These are phyloP conservation scores for Aphanomyces astaci DNA, from an alignment of 352 stramenopile genomes.

Conservation along the genomic window DNA sequence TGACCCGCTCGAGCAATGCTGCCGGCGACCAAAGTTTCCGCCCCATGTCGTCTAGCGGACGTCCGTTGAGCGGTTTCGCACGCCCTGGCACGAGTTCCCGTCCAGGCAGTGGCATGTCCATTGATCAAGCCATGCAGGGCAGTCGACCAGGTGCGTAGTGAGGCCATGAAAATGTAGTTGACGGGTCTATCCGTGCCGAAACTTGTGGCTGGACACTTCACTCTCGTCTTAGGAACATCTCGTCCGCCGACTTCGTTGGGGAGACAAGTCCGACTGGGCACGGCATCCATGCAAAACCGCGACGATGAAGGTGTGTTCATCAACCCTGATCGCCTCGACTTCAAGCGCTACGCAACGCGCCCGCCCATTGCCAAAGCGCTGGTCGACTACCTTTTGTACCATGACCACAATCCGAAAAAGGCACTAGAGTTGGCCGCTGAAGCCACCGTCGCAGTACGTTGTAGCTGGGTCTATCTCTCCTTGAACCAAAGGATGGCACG, in stretches of 20 bases:
- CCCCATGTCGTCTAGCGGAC: slow-evolving; percentile 75
- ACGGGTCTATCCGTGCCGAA: too few relatives aligned
- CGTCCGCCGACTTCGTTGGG: slow-evolving; percentile 84
- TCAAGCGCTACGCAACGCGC: slow-evolving; percentile 83
- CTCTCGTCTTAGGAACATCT: slow-evolving; percentile 41
- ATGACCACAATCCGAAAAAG: slow-evolving; percentile 89
- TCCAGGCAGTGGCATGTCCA: slow-evolving; percentile 57
- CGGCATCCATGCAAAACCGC: slow-evolving; percentile 75
- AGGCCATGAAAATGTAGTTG: too few relatives aligned
- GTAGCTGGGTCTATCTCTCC: neutral
- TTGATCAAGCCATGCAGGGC: slow-evolving; percentile 69
- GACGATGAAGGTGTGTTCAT: slow-evolving; percentile 76
- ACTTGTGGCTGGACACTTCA: neutral
- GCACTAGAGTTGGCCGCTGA: slow-evolving; percentile 88
- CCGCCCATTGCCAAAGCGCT: slow-evolving; percentile 83
- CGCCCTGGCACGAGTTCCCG: slow-evolving; percentile 68
- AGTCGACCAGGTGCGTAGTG: slow-evolving; percentile 37
- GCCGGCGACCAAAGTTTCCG: slow-evolving; percentile 57
- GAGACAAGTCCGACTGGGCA: slow-evolving; percentile 85
- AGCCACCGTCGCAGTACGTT: slow-evolving; percentile 59
- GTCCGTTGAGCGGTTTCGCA: slow-evolving; percentile 83
- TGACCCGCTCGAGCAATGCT: slow-evolving; percentile 35
- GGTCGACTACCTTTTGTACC: slow-evolving; percentile 88
- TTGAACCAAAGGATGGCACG: too few relatives aligned
- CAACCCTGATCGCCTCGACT: slow-evolving; percentile 83